Conservation (phyloP, 495 filamentous ascomycete species). For the Penicillium pancosmium region DNA sequence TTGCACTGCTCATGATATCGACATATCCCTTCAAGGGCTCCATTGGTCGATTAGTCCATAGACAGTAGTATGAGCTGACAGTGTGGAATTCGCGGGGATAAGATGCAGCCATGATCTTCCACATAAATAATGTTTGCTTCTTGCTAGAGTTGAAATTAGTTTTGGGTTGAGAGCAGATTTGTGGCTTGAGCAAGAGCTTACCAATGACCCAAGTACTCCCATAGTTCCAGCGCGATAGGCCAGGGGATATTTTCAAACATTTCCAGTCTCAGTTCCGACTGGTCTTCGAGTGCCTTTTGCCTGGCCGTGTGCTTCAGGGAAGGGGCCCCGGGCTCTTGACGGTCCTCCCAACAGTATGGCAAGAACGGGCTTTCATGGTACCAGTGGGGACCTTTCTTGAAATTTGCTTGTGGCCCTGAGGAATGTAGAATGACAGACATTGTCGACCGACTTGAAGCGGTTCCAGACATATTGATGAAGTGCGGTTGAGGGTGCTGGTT, state of each 20-base stretch:
- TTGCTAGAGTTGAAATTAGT: conserved; percentile 26
- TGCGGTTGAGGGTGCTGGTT: no score
- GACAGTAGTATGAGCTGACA: conserved; percentile 24
- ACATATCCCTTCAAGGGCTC: conserved; percentile 37
- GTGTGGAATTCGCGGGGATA: conserved; percentile 38
- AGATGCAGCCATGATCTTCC: conserved; percentile 42
- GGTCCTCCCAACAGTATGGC: conserved; percentile 26
- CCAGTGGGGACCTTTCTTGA: conserved; percentile 34
- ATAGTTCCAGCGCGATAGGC: conserved; percentile 41
- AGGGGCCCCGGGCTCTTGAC: conserved; percentile 24
- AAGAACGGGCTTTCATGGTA: conserved; percentile 42
- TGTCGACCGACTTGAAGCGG: background rate
- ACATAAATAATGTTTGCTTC: conserved; percentile 44
- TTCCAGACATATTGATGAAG: background rate
- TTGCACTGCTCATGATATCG: conserved; percentile 32
- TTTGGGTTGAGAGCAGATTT: background rate
- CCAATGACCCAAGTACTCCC: conserved; percentile 40
- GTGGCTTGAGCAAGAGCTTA: conserved; percentile 11
- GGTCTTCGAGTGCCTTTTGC: conserved; percentile 2
- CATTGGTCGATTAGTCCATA: conserved; percentile 27
- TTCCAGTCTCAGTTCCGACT: conserved; percentile 1
- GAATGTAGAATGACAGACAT: background rate
- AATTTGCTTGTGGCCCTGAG: conserved; percentile 1
- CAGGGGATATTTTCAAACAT: conserved; percentile 35
- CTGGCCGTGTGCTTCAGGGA: conserved; percentile 18